Base-by-base conservation (phyloP, 495 filamentous ascomycete genomes). In the Baudoinia panamericana region DNA sequence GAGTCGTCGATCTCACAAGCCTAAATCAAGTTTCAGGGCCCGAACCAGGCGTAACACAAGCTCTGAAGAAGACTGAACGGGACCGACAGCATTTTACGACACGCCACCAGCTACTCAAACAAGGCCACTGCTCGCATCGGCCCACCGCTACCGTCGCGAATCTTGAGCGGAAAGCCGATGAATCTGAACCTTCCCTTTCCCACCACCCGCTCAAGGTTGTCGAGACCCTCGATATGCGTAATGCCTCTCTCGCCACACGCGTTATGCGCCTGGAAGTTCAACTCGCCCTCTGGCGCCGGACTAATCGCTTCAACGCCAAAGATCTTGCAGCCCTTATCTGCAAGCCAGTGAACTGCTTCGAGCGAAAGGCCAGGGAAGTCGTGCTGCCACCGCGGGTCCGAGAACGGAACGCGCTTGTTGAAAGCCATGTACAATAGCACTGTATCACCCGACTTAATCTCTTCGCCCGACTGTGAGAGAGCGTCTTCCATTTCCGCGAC, bases 361-460 rank as follows among this genome's bases (percentile, higher is more conserved):
- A 44, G 33, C 11, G 46, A 25, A 6, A 49, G 34, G 2, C 46
- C 46, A 11, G 46, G 46, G 28, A 49, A 49, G 27, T 43, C 46
- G 20, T 49, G 46, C 29, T 49, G 46, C 46, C 46, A 49, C 3
- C 40, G 39, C 26, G 46, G 46, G 20, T 49, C 46, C n/a, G 43
- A 39, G 33, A 44, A 44, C 12, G 32, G 40, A 1, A 49, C 21
- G 17, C 46, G 46, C 24, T 40, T 43, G 34, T 49, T 49, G 46
- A 39, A 49, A 5, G 46, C 46, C 39, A 49, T 43, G 18, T 49
- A 43, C 10, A 49, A 11, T 5, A 49, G 26, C 1, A 49, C 46
- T 1, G 46, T 49, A 25, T 49, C 46, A 20, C 40, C 46, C 19
- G 38, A 10, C 13, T 31, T 15, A 24, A 49, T 49, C 35, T 49